Evolutionary conservation across 371 early-diverging fungal species (phyloP), one percentile per base, ranked within the genome.

Genomic region (Rhizopus sp.): DNA sequence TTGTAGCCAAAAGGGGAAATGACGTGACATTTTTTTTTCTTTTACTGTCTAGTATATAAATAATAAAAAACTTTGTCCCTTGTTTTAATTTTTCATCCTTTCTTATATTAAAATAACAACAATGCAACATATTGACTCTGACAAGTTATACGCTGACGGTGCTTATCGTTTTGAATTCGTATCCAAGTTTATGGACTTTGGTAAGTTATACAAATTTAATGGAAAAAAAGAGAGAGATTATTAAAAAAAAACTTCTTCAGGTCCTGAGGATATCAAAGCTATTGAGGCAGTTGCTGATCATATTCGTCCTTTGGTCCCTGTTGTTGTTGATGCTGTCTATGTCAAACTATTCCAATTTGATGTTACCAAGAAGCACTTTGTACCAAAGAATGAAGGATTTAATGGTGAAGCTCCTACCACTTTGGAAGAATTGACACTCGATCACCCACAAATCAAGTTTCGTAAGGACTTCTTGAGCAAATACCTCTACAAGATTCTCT

Each of bases 301-400:
- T 5, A 67, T 93, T 34, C 78, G 73, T 7, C 92, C 89, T 9
- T 72, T 92, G 12, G 88, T 90, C 7, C 93, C 92, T 5, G 81
- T 76, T 10, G 86, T 93, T 8, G 93, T 92, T 41, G 89, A 90
- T 52, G 87, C 88, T 15, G 89, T 88, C 59, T 89, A 88, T 64
- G 50, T 44, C 46, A 85, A 85, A 58, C 73, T 91, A 16, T 81
- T 78, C 62, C 53, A 65, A 13, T 89, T 75, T 51, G 88, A 88
- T 60, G 73, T 86, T 35, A 88, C 89, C 56, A 76, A 76, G 62
- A 84, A 80, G 73, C 64, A 70, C 60, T 80, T 85, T 62, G 72
- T 90, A 53, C 81, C 83, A 53, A 83, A 85, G 64, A 84, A 86
- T 37, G 88, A 89, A 53, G 90, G 90, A 1, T 86, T 87, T 46